These are phyloP conservation scores for Caloboletus inedulis DNA, from an alignment of 1,284 basidiomycete species.

Conservation along the genomic window DNA sequence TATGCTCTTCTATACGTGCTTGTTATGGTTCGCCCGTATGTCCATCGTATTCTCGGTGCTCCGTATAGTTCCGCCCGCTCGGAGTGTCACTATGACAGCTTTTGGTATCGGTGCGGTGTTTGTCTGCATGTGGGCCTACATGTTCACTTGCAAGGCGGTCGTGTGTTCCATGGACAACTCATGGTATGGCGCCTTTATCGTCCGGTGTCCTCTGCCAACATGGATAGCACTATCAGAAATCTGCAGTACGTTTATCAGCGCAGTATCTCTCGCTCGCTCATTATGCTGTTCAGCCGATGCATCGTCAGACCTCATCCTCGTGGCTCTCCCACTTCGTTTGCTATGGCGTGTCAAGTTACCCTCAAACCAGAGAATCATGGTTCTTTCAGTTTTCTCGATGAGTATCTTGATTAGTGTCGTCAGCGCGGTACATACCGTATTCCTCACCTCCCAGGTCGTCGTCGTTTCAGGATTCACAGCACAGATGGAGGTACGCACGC, in stretches of 20 bases:
- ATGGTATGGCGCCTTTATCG: constrained; percentile 16
- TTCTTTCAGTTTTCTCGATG: constrained; percentile 30
- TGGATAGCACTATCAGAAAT: constrained; percentile 27
- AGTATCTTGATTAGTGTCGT: constrained; percentile 28
- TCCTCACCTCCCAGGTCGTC: constrained; percentile 12
- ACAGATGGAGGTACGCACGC: constrained; percentile 24
- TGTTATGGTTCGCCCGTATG: constrained; percentile 31
- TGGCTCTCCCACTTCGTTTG: constrained; percentile 23
- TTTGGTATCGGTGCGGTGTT: constrained; percentile 9
- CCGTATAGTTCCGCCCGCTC: constrained; percentile 26
- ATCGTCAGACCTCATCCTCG: constrained; percentile 26
- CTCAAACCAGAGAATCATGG: constrained; percentile 24
- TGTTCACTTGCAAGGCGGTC: constrained; percentile 19
- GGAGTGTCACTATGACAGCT: background rate
- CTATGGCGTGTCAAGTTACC: constrained; percentile 30
- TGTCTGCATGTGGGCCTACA: constrained; percentile 21
- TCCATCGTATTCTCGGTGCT: constrained; percentile 30
- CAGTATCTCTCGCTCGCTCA: background rate
- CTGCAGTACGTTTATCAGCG: constrained; percentile 16
- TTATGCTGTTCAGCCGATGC: constrained; percentile 19
- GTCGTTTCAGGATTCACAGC: constrained; percentile 14
- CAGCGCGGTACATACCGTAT: constrained; percentile 26
- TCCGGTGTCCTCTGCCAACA: constrained; percentile 17
- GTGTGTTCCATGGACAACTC: constrained; percentile 15
- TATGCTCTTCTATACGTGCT: constrained; percentile 24